These are phyloP conservation scores for Lipomyces yamanashiensis DNA, from an alignment of 805 yeast genomes.

Conservation along the genomic window DNA sequence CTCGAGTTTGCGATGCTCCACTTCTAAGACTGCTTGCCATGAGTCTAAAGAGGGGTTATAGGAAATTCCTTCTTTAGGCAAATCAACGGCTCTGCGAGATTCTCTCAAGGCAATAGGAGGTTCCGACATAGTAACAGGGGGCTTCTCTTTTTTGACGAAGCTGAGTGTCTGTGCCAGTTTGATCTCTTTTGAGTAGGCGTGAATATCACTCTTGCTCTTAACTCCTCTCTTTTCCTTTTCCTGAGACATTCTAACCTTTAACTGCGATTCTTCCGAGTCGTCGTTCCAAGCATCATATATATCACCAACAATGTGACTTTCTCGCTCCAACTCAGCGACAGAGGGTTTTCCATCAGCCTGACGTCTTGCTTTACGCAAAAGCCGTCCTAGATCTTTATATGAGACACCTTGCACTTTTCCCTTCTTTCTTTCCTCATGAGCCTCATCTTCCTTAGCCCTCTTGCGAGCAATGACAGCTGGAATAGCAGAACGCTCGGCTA, in stretches of 20 bases:
- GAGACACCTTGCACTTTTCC: constrained; percentile 63
- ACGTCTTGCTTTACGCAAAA: constrained; percentile 69
- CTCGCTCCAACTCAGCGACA: constrained; percentile 60
- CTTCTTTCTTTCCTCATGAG: constrained; percentile 45
- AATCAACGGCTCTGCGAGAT: constrained; percentile 48
- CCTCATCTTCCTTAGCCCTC: constrained; percentile 37
- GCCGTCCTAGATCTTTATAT: constrained; percentile 62
- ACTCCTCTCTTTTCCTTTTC: constrained; percentile 32
- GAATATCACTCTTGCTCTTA: constrained; percentile 27
- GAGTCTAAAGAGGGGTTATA: constrained; percentile 86
- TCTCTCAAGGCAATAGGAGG: constrained; percentile 63
- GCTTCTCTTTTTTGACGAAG: constrained; percentile 39
- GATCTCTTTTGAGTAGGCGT: constrained; percentile 11
- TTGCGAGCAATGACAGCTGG: constrained; percentile 59
- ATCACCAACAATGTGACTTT: constrained; percentile 62
- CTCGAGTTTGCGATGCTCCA: constrained; percentile 69
- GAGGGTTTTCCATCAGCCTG: constrained; percentile 58
- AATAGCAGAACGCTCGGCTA: constrained; percentile 76
- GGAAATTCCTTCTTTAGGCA: constrained; percentile 87
- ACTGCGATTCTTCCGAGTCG: constrained; percentile 44
- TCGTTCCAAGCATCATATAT: constrained; percentile 76
- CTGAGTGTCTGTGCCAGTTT: constrained; percentile 17
- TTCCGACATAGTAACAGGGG: constrained; percentile 54
- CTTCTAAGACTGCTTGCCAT: constrained; percentile 74
- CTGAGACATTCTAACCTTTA: background rate